Base-by-base conservation (phyloP, 2,329 filamentous ascomycete genomes). In the Colletotrichum sojae region DNA sequence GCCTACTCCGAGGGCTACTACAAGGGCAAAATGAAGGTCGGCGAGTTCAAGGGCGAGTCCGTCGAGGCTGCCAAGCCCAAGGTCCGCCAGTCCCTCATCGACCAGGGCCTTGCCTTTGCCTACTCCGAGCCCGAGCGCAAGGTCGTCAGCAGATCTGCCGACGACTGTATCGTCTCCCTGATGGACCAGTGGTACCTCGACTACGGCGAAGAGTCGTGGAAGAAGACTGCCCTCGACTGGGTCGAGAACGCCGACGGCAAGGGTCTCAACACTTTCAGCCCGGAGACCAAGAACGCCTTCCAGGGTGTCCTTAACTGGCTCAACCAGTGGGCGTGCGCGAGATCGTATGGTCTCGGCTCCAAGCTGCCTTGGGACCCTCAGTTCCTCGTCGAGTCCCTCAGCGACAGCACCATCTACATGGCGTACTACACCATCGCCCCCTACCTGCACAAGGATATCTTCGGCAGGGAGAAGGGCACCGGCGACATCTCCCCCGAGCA, bases 111-210 rank as follows among this genome's bases (percentile, higher is more conserved):
- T 72, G 96, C 95, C 15, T 98, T 99, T 80, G 90, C 91, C 73
- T 99, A 98, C 78, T 94, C 94, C 13, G 96, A 99, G 80, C 96
- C 96, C 2, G 95, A 98, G 80, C 92, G 92, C 75, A 89, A 92
- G 80, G 96, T 98, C 73, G 90, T 97, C 70, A 95, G 92, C 77
- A 89, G 96, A 80, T 97, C 93, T 74, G 94, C 92, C 31, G 95
- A 98, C 77, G 94, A 97, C 74, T 98, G 96, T 78, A 94, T 97
- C 67, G 95, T 96, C 69, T 93, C 94, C 36, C 91, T 95, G 73
- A 90, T 98, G 77, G 95, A 98, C 75, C 96, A 99, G 82, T 99
- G 96, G 95, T 99, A 97, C 83, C 85, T 99, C 75, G 95, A 98
- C 82, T 99, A 99, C 77, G 96, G 96, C 71, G 93, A 95, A 82